phyloP scores from a whole-genome alignment of 768 basidiomycete species.

The Agaricus sinodeliciosus region DNA sequence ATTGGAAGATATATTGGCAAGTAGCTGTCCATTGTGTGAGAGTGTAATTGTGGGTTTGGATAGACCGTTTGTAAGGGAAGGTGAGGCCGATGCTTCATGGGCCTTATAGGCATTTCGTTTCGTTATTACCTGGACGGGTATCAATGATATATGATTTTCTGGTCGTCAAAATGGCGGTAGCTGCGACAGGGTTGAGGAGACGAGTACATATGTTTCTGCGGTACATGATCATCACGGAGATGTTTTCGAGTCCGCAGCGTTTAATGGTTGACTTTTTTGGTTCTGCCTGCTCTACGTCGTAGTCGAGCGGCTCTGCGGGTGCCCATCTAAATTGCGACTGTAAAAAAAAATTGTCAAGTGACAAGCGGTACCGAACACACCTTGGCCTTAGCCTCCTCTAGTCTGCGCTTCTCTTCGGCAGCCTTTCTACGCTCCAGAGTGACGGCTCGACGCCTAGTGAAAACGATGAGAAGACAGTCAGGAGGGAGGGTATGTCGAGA shows the following conservation, averaged over 20 bases:
- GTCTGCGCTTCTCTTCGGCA: constrained; percentile 62
- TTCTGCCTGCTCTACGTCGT: constrained; percentile 65
- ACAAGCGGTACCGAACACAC: constrained; percentile 24
- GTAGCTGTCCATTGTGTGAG: constrained; percentile 91
- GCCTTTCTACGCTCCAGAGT: constrained; percentile 66
- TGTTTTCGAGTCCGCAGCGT: background rate
- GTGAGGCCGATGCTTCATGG: constrained; percentile 77
- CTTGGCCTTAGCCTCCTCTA: constrained; percentile 63
- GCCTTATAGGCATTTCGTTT: constrained; percentile 37
- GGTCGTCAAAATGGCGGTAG: background rate
- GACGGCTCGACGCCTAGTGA: constrained; percentile 53
- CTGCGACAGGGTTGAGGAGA: background rate
- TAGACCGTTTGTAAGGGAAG: constrained; percentile 76
- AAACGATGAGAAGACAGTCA: background rate
- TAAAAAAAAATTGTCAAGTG: background rate
- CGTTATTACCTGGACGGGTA: constrained; percentile 1
- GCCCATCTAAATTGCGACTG: constrained; percentile 54
- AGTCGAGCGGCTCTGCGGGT: constrained; percentile 70
- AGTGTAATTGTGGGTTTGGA: constrained; percentile 82
- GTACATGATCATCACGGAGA: constrained; percentile 10
- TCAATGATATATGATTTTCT: background rate
- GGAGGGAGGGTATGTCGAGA: background rate
- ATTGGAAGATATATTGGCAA: constrained; percentile 84
- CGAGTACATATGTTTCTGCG: constrained; percentile 4
- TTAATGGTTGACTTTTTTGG: constrained; percentile 78